phyloP scores from a whole-genome alignment of 2,329 filamentous ascomycete genomes.

The Aureobasidium zeae region DNA sequence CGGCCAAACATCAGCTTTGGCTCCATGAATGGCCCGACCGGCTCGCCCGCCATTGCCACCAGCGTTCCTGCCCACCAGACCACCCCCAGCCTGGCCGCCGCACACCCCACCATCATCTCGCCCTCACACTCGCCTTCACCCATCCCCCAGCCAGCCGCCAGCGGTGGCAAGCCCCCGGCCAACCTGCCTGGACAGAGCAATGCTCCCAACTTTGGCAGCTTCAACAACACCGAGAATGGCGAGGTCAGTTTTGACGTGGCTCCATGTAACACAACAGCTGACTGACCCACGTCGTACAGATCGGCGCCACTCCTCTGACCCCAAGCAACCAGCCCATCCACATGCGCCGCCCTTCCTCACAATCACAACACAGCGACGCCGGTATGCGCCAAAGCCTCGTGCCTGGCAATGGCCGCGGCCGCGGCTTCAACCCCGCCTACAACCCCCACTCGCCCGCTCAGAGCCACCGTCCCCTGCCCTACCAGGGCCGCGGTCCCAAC shows the following conservation, averaged over 20 bases:
- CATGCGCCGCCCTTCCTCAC: constrained; percentile 75
- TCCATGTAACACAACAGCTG: constrained; percentile 5
- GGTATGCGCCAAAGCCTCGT: constrained; percentile 35
- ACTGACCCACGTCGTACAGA: constrained; percentile 13
- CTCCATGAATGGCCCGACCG: constrained; percentile 49
- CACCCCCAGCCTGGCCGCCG: constrained; percentile 47
- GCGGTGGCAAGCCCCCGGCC: constrained; percentile 73
- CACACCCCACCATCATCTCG: constrained; percentile 66
- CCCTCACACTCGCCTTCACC: constrained; percentile 85
- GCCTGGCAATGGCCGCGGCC: constrained; percentile 39
- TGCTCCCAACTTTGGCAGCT: constrained; percentile 72
- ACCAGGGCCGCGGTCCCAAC: constrained; percentile 42
- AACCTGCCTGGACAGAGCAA: constrained; percentile 60
- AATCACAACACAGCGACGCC: constrained; percentile 69
- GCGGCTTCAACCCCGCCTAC: constrained; percentile 44
- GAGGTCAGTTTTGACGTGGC: constrained; percentile 53
- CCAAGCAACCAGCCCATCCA: constrained; percentile 62
- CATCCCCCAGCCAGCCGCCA: constrained; percentile 80
- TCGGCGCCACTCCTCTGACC: constrained; percentile 37
- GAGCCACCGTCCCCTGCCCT: constrained; percentile 42
- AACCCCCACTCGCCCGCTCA: constrained; percentile 47
- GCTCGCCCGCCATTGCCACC: constrained; percentile 52
- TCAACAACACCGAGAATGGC: constrained; percentile 57
- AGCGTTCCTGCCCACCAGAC: constrained; percentile 55
- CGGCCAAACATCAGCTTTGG: constrained; percentile 69